Conservation (phyloP, 1,284 basidiomycete genomes). For the Moesziomyces sp. region DNA sequence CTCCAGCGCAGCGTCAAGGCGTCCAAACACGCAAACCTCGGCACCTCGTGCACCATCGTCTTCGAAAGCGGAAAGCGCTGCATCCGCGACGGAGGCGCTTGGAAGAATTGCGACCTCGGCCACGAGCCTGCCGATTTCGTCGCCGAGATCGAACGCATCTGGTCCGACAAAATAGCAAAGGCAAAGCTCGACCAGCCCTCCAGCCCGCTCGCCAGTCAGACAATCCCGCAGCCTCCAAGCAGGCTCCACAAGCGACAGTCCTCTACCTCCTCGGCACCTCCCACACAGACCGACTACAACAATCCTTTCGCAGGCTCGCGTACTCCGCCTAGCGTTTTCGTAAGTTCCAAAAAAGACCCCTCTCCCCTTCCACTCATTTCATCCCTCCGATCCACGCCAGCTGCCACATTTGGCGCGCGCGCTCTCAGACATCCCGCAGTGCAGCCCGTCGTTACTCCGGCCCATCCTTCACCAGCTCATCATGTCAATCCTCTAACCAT, state of each 20-base stretch:
- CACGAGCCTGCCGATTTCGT: constrained; percentile 52
- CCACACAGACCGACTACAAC: constrained; percentile 5
- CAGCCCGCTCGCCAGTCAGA: constrained; percentile 3
- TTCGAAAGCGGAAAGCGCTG: constrained; percentile 52
- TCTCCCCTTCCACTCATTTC: not conserved
- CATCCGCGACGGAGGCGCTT: constrained; percentile 49
- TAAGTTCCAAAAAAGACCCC: constrained; percentile 29
- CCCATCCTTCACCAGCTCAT: constrained; percentile 14
- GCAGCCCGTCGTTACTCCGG: too few relatives aligned
- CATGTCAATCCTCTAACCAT: constrained; percentile 5
- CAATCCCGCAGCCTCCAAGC: constrained; percentile 1
- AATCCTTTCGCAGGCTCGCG: constrained; percentile 26
- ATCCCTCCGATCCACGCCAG: not conserved
- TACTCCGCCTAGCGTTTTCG: constrained; percentile 59
- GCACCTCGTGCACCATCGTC: constrained; percentile 47
- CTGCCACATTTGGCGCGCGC: not conserved
- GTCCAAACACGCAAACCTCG: constrained; percentile 27
- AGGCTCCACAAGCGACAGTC: constrained; percentile 31
- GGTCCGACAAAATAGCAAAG: constrained; percentile 33
- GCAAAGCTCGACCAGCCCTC: not conserved
- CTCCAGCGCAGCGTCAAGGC: constrained; percentile 40
- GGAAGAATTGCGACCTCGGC: constrained; percentile 57
- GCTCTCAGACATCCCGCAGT: not conserved
- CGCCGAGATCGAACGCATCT: constrained; percentile 52
- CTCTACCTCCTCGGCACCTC: constrained; percentile 15